These are phyloP conservation scores for Geotrichum citri-aurantii DNA, from an alignment of 1,139 yeast species.

Conservation along the genomic window DNA sequence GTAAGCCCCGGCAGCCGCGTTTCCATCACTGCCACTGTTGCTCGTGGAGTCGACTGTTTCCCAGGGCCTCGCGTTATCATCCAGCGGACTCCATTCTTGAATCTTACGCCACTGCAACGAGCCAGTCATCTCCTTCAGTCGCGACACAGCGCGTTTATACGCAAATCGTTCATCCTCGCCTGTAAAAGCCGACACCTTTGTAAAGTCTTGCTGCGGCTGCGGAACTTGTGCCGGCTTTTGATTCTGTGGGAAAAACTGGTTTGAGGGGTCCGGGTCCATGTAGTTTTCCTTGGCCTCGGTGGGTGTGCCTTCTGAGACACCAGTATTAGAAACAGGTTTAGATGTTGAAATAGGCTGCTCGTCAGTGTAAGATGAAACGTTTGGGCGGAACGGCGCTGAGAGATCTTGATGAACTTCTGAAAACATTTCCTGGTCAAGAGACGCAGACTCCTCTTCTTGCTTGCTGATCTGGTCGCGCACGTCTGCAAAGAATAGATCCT, in stretches of 20 bases:
- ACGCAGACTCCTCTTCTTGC: slow-evolving; percentile 19
- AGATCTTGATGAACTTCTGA: slow-evolving; percentile 58
- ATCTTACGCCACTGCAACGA: slow-evolving; percentile 48
- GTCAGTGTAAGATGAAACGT: slow-evolving; percentile 48
- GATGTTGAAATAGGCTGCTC: slow-evolving; percentile 21
- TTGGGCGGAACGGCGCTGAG: slow-evolving; percentile 63
- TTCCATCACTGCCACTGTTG: background rate
- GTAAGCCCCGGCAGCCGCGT: background rate
- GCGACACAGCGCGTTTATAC: slow-evolving; percentile 61
- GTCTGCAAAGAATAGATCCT: slow-evolving; percentile 54
- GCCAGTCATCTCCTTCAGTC: slow-evolving; percentile 62
- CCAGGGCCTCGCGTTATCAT: slow-evolving; percentile 56
- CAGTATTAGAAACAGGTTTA: background rate
- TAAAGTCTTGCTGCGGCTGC: slow-evolving; percentile 36
- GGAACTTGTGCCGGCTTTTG: background rate
- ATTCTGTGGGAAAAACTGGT: slow-evolving; percentile 12
- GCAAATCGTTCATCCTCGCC: slow-evolving; percentile 80
- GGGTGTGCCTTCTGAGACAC: background rate
- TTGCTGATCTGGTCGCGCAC: slow-evolving; percentile 25
- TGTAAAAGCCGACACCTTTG: slow-evolving; percentile 53
- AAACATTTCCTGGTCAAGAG: slow-evolving; percentile 63
- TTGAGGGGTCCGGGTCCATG: slow-evolving; percentile 10
- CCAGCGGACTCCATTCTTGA: slow-evolving; percentile 52
- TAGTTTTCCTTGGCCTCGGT: background rate
- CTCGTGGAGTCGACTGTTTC: slow-evolving; percentile 32